phyloP scores from a whole-genome alignment of 164 flowering plant species.

The grape (Vitis vinifera) region ASM3070453v1 NC_081808.1:18800501-18801000 shows the following conservation, averaged over 20 bases:
- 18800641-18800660: conserved; percentile 39
- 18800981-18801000: background rate
- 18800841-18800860: conserved; percentile 13
- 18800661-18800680: conserved; percentile 41
- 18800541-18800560: conserved; percentile 43
- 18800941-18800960: background rate
- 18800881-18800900: conserved; percentile 50
- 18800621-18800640: background rate
- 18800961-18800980: background rate
- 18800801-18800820: conserved; percentile 36
- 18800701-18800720: conserved; percentile 42
- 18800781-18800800: conserved; percentile 39
- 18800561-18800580: background rate
- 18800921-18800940: conserved; percentile 32
- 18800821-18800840: conserved; percentile 57
- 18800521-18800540: conserved; percentile 61
- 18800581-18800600: background rate
- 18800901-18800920: conserved; percentile 38
- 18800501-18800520: conserved; percentile 52
- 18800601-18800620: background rate
- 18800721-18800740: conserved; percentile 36
- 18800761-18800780: conserved; percentile 49
- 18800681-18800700: conserved; percentile 36
- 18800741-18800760: conserved; percentile 41
- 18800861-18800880: conserved; percentile 43